Percentiles rank a stretch among this genome's conserved stretches.
Conservation (phyloP, 2,329 filamentous ascomycete species). For the Didymella exigua region DNA sequence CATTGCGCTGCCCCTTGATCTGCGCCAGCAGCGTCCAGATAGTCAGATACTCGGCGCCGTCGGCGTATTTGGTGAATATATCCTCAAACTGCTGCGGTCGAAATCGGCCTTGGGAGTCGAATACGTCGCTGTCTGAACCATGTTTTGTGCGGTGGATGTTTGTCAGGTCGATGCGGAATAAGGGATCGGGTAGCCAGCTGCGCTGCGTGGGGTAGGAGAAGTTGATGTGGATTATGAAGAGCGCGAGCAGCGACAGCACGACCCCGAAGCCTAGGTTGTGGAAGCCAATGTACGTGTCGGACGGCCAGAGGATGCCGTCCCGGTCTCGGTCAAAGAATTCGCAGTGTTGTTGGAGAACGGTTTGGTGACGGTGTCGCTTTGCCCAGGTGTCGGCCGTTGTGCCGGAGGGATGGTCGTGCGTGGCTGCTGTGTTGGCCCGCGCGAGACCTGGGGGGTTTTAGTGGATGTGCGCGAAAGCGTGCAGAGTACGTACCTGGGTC, state of each 20-base stretch:
- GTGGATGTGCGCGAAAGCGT: neutral
- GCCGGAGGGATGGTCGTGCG: conserved; percentile 49
- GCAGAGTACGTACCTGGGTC: conserved; percentile 2
- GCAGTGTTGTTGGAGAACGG: conserved; percentile 60
- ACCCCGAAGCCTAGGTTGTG: conserved; percentile 54
- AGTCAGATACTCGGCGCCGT: conserved; percentile 48
- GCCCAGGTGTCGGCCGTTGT: conserved; percentile 50
- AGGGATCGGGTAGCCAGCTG: conserved; percentile 52
- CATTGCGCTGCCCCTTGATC: conserved; percentile 50
- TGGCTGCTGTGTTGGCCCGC: conserved; percentile 51
- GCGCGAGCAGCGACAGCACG: conserved; percentile 51
- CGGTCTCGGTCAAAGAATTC: conserved; percentile 59
- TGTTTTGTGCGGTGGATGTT: conserved; percentile 53
- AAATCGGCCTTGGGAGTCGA: conserved; percentile 55
- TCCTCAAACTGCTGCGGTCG: conserved; percentile 56
- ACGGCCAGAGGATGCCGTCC: conserved; percentile 61
- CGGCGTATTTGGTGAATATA: conserved; percentile 54
- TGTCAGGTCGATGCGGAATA: conserved; percentile 50
- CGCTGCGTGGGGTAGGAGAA: conserved; percentile 58
- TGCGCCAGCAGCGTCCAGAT: conserved; percentile 47
- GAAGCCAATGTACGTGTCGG: conserved; percentile 58
- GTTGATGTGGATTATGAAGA: conserved; percentile 56
- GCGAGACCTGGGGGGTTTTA: conserved; percentile 42
- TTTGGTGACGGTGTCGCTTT: conserved; percentile 48
- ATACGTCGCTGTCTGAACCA: conserved; percentile 51